Evolutionary conservation across 768 basidiomycete genomes (phyloP), one percentile per base, ranked within the genome.

Genomic region (Termitomyces sp.): DNA sequence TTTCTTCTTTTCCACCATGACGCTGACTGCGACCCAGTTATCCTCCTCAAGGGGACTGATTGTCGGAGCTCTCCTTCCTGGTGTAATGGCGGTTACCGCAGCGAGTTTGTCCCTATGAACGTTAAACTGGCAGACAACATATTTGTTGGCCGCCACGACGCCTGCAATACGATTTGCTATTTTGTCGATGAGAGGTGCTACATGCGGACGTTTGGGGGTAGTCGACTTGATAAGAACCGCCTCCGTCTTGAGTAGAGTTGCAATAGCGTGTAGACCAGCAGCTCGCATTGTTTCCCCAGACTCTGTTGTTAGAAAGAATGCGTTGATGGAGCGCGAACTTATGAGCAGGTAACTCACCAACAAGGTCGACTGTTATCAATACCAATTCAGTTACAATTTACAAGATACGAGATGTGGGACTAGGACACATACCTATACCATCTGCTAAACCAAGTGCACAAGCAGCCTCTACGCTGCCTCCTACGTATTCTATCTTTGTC

Each of bases 271-370:
- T 55, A 98, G 79, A 38, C 96, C 97, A 0, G 95, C 95, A 26
- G 96, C 97, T 35, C 96, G 92, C 97, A 99, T 99, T 8, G 97
- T 99, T 66, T 99, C 97, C 44, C 97, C 97, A 18, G 96, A 99
- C 74, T 98, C 96, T 95, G 68, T 20, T 18, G 14, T 41, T 49
- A 49, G 28, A 51, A 43, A 10, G 6, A 2, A 8, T 30, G 38
- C 3, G 11, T 52, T 30, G 4, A 20, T 65, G 20, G 56, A 50
- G 5, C 40, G 43, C 4, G 20, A 38, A 13, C 2, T 14, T 26
- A 26, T 16, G 14, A 28, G 13, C 32, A 50, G 54, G 9, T 40
- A 40, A 3, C 86, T 65, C 61, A 93, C 94, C 90, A 61, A 98
- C 96, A 52, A 99, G 87, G 72, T 99, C 96, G 50, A 99, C 94